Base-by-base conservation (phyloP, 2,329 filamentous ascomycete genomes). In the Aspergillus floridensis region DNA sequence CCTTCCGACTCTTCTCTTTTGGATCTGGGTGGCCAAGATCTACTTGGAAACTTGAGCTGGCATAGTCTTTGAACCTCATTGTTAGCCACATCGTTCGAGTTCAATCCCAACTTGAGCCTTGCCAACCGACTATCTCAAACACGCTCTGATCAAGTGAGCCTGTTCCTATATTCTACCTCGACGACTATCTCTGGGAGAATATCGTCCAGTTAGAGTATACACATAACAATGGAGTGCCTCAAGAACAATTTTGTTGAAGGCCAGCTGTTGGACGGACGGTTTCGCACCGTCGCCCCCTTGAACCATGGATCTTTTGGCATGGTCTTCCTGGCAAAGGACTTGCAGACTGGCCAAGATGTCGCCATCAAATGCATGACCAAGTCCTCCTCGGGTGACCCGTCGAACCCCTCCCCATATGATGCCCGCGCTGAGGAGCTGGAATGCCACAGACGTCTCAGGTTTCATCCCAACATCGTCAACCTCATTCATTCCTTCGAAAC, bases 301-400 rank as follows among this genome's bases (percentile, higher is more conserved):
- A 99, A 99, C 75, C 92, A 97, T 84, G 95, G 95, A 69, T 98
- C 95, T 58, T 99, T 98, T 73, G 95, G 95, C 74, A 96, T 98
- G 91, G 95, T 99, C 70, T 97, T 97, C 79, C 88, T 92, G 79
- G 95, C 93, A 61, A 89, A 84, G 74, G 92, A 99, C 75, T 82
- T 88, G 65, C 75, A 82, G 65, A 96, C 90, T 61, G 86, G 88
- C 68, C 83, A 95, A 60, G 84, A 86, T 60, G 95, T 99, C 68
- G 95, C 95, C 63, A 90, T 99, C 84, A 99, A 99, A 81, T 97
- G 93, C 77, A 81, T 98, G 76, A 92, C 92, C 72, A 99, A 98
- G 83, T 84, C 86, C 68, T 81, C 84, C 10, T 86, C 89, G 50
- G 79, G 85, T 49, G 81, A 83, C 61, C 83, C 86, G 53, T 81